Percentiles rank a stretch among this genome's conserved stretches.
Conservation (phyloP, 2,329 filamentous ascomycete species). For the Colletotrichum camelliae region DNA sequence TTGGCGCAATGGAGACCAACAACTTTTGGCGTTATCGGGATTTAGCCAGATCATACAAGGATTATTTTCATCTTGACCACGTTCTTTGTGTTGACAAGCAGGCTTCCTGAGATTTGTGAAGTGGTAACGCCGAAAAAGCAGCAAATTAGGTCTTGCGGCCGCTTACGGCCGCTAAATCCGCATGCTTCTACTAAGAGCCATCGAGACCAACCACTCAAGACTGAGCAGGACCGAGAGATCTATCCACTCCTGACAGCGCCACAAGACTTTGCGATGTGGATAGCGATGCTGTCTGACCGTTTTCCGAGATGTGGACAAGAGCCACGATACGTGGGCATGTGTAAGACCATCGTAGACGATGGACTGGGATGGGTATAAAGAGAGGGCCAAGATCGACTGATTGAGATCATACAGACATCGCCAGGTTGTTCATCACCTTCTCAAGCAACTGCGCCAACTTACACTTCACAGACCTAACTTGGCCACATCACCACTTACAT, state of each 20-base stretch:
- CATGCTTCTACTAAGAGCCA: background rate
- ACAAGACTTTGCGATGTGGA: background rate
- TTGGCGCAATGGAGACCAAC: background rate
- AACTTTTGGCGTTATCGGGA: background rate
- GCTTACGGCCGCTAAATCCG: background rate
- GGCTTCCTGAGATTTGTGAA: background rate
- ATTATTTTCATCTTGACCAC: background rate
- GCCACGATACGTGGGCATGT: background rate
- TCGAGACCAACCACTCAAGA: background rate
- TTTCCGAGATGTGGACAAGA: background rate
- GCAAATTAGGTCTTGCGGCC: background rate
- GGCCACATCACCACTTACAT: background rate
- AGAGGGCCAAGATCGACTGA: background rate
- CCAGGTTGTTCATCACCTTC: background rate
- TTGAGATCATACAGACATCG: background rate
- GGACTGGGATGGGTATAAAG: background rate
- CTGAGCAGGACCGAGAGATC: fast-evolving
- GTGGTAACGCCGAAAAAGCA: background rate
- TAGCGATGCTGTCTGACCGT: background rate
- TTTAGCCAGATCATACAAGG: background rate
- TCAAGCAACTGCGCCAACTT: background rate
- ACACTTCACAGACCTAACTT: background rate
- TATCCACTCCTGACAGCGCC: background rate
- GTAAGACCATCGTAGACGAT: background rate
- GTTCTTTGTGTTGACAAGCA: background rate